phyloP scores from a whole-genome alignment of 2,329 filamentous ascomycete species.

The Neofusicoccum sp. region DNA sequence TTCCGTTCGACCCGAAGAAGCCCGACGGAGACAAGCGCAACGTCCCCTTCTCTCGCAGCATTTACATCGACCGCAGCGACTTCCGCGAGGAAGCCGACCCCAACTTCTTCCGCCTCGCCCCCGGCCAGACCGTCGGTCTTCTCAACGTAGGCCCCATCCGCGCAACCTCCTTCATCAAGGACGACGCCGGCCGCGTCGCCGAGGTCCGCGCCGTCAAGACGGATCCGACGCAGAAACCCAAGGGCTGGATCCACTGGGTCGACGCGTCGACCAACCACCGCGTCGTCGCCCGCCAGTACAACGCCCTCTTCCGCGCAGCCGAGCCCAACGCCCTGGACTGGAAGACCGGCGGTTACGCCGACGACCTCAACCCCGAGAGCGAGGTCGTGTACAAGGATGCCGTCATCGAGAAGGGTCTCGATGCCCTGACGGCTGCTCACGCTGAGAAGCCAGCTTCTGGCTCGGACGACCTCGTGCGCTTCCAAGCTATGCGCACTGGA shows the following conservation, averaged over 20 bases:
- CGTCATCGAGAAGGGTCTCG: conserved; percentile 78
- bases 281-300: conserved; percentile 69
- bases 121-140: conserved; percentile 71
- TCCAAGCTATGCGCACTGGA: conserved; percentile 86
- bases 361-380: conserved; percentile 80
- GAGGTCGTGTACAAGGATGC: conserved; percentile 77
- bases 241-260: conserved; percentile 81
- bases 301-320: conserved; percentile 80
- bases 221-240: conserved; percentile 67
- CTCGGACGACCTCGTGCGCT: conserved; percentile 63
- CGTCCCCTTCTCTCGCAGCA: conserved; percentile 67
- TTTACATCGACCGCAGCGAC: conserved; percentile 82
- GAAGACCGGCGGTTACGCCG: conserved; percentile 74
- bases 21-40: conserved; percentile 62
- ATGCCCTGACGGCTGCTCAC: conserved; percentile 74
- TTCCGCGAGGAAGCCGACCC: conserved; percentile 71
- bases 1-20: conserved; percentile 82
- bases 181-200: conserved; percentile 63
- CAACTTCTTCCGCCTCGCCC: conserved; percentile 76
- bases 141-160: conserved; percentile 69
- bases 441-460: conserved; percentile 57
- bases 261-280: conserved; percentile 62
- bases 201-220: conserved; percentile 64
- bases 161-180: conserved; percentile 66
- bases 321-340: conserved; percentile 70